Evolutionary conservation across 1,284 basidiomycete genomes (phyloP), one percentile per base, ranked within the genome.

Genomic region (Mycosarcoma mackinlayi): DNA sequence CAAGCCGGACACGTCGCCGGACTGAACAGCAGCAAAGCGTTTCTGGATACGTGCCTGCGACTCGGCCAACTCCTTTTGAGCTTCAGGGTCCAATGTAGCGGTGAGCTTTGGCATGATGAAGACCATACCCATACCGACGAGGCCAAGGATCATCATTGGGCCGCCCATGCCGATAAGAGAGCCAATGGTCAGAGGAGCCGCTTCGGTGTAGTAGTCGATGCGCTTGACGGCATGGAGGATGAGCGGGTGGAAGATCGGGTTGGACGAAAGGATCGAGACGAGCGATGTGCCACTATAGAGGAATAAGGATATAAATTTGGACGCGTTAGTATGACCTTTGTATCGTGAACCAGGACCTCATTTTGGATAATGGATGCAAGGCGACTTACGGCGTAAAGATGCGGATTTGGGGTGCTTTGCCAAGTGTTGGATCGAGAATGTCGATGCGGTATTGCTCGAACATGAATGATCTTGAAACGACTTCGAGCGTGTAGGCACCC

Each of bases 361-460:
- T n/a, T n/a, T n/a, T n/a, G n/a, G n/a, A n/a, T n/a, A n/a, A n/a
- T 31, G 19, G 14, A 6, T 3, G 33, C 28, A 8, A 21, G 33
- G 33, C 21, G 33, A 68, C 65, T 68, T 48, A 68, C 66, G 66
- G 66, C 9, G 60, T 69, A 27, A 51, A 69, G 34, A 69, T 41
- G 41, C 66, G 66, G 19, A 69, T 69, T 48, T 69, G 53, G 28
- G 65, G 71, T 19, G 65, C 56, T 41, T 69, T 60, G 25, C 51
- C 50, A 1, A 45, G 47, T 19, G 38, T 23, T 4, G 51, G 37
- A 16, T 50, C 53, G 14, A 52, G 60, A 8, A 75, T 53, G 30
- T 75, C 73, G 54, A 75, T 47, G 19, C 69, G 61, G 27, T 75
- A 75, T 59, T 56, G 52, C 14, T 68, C 44, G 44, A 75, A 75